Conservation (phyloP, 176 grass and related monocot species). For the Oryza brachyantha region DNA sequence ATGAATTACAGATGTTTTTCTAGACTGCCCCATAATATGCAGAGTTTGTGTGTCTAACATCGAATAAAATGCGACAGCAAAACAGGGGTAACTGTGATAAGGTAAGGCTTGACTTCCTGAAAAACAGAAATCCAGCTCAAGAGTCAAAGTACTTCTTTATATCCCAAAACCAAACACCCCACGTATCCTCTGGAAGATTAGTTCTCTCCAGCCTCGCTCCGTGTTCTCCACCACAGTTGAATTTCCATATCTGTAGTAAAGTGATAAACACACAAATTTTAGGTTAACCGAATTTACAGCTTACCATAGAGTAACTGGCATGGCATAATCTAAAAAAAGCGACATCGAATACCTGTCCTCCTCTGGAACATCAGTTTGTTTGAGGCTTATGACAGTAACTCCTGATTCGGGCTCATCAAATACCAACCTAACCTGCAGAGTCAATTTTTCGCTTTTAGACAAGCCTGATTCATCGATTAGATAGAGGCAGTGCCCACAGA, state of each 20-base stretch:
- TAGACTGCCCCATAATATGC: neutral
- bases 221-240: constrained; percentile 97
- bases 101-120: neutral
- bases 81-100: constrained; percentile 13
- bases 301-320: too few relatives aligned
- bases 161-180: constrained; percentile 94
- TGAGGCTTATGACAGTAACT: constrained; percentile 83
- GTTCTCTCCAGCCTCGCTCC: constrained; percentile 82
- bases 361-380: constrained; percentile 87
- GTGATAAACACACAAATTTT: neutral
- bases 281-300: too few relatives aligned
- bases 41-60: constrained; percentile 5
- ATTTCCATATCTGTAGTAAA: constrained; percentile 71
- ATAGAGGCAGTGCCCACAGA: neutral
- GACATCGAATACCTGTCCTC: constrained; percentile 99
- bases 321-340: too few relatives aligned
- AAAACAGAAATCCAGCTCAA: constrained; percentile 29
- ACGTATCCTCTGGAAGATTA: constrained; percentile 96
- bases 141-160: constrained; percentile 19
- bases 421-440: constrained; percentile 65
- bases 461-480: neutral
- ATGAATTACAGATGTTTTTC: neutral
- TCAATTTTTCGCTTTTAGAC: neutral
- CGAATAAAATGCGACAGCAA: neutral
- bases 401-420: constrained; percentile 91